These are phyloP conservation scores for Yamadazyma endophytica DNA, from an alignment of 805 yeast species.

Conservation along the genomic window DNA sequence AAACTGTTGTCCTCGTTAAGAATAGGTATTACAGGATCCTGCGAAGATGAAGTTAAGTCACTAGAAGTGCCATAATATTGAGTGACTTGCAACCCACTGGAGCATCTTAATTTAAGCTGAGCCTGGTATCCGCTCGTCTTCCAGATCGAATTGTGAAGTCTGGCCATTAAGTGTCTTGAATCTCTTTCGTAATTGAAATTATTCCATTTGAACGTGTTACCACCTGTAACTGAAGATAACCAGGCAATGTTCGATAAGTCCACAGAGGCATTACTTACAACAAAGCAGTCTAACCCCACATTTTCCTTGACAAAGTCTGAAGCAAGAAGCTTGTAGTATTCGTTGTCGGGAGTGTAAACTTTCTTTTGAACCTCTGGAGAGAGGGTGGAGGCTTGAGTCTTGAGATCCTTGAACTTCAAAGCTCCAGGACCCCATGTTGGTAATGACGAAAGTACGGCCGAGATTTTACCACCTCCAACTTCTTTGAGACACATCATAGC, in stretches of 20 bases:
- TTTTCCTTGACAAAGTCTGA: conserved; percentile 51
- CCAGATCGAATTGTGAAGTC: conserved; percentile 49
- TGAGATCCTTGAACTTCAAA: conserved; percentile 42
- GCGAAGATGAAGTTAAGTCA: conserved; percentile 25
- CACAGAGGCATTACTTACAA: conserved; percentile 58
- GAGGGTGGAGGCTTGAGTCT: conserved; percentile 36
- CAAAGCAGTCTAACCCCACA: conserved; percentile 75
- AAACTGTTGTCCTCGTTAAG: conserved; percentile 60
- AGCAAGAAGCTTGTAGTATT: conserved; percentile 58
- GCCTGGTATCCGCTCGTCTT: conserved; percentile 71
- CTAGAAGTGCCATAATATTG: conserved; percentile 61
- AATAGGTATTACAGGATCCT: conserved; percentile 71
- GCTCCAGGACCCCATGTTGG: conserved; percentile 84
- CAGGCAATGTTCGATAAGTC: conserved; percentile 73
- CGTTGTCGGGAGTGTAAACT: conserved; percentile 55
- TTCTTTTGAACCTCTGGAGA: conserved; percentile 44
- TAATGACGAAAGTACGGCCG: conserved; percentile 58
- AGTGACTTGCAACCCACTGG: conserved; percentile 78
- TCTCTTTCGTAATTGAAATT: conserved; percentile 67
- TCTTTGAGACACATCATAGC: conserved; percentile 58
- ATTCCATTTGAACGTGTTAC: conserved; percentile 60
- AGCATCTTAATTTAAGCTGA: conserved; percentile 78
- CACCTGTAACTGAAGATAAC: conserved; percentile 69
- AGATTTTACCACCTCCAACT: conserved; percentile 82
- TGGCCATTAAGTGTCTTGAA: conserved; percentile 59